phyloP scores from a whole-genome alignment of 495 filamentous ascomycete genomes.

The Aspergillus incahuasiensis region DNA sequence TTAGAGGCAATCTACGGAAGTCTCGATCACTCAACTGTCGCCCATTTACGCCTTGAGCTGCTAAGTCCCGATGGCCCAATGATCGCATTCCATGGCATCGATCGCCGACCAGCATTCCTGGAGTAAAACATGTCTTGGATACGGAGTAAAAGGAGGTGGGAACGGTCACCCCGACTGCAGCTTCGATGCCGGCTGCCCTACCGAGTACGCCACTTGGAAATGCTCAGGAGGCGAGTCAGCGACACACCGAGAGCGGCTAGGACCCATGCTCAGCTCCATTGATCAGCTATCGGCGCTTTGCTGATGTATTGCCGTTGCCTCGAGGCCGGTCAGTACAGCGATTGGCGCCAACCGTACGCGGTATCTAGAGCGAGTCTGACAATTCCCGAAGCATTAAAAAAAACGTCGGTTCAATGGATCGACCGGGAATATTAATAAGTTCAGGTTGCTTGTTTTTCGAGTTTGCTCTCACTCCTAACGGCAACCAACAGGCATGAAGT shows the following conservation, averaged over 20 bases:
- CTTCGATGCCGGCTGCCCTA: not conserved
- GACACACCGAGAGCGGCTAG: not conserved
- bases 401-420: not conserved
- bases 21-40: not conserved
- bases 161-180: not conserved
- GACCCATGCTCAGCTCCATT: not conserved
- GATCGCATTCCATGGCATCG: not conserved
- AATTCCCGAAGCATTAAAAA: not conserved
- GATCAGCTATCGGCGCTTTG: not conserved
- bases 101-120: not conserved
- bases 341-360: not conserved
- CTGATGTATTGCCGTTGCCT: not conserved
- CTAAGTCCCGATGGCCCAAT: not conserved
- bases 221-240: not conserved
- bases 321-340: not conserved
- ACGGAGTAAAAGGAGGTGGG: too few species aligned
- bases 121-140: not conserved
- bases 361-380: not conserved
- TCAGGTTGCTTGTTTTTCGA: conserved; percentile 1
- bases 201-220: not conserved
- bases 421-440: not conserved
- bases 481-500: conserved; percentile 17
- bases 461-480: conserved; percentile 10
- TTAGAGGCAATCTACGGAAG: not conserved
- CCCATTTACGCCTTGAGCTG: not conserved